Base-by-base conservation (phyloP, 352 stramenopile species). In the Thalassiosira ordinaria region DNA sequence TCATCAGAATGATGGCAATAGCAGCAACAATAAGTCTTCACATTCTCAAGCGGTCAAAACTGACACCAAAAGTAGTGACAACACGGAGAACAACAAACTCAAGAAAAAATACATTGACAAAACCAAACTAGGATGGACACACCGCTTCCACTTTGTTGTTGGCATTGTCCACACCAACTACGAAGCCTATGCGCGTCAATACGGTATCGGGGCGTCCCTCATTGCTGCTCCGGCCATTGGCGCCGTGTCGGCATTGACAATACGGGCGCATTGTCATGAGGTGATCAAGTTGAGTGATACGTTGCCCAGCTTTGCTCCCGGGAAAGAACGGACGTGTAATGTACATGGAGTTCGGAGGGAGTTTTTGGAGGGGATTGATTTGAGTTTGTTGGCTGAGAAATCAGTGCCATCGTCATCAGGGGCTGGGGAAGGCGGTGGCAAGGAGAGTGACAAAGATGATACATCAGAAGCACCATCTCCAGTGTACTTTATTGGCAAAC, bases 261-360 rank as follows among this genome's bases (percentile, higher is more conserved):
- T 95, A 33, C 62, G 90, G 60, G 92, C 92, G 8, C 90, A 91
- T 67, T 93, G 88, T 61, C 77, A 92, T 66, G 85, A 88, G 59
- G 74, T 91, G 26, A 87, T 93, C 16, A 91, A 91, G 49, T 64
- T 93, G 0, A 78, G 33, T n/a, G 56, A 70, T 22, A 78, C 87
- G 2, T 52, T 93, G n/a, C 84, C 89, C 60, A 76, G 59, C 1
- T 89, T 81, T 68, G 81, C 80, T 33, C 80, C 80, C 18, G 77
- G 87, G 51, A 92, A 89, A 53, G 86, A 92, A 62, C 52, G 67
- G 22, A 68, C 88, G 14, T 78, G 72, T 55, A 92, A 92, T 68
- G 80, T 89, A 11, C 86, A 92, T 78, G 84, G 86, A 3, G 80
- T 92, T 35, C 78, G 86, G 74, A n/a, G n/a, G n/a, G n/a, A n/a